These are phyloP conservation scores for Rhododendron simsii DNA, from an alignment of 148 eudicot genomes.

Conservation along the genomic window DNA sequence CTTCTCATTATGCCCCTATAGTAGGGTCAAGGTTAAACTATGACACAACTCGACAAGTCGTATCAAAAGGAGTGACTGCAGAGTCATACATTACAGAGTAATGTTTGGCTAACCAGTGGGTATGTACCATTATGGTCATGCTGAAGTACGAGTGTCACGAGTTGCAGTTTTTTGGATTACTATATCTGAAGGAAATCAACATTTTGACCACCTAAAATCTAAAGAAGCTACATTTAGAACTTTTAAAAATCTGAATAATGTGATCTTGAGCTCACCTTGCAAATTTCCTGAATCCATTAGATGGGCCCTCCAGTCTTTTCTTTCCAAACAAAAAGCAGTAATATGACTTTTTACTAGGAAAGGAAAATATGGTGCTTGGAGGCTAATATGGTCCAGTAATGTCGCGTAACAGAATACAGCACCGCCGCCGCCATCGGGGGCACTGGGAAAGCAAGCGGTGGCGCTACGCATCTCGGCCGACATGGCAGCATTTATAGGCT, in stretches of 20 bases:
- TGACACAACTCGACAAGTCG: background rate
- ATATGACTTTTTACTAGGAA: background rate
- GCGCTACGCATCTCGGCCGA: conserved; percentile 81
- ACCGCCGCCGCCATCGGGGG: conserved; percentile 54
- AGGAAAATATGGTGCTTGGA: background rate
- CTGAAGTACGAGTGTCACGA: background rate
- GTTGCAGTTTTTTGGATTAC: background rate
- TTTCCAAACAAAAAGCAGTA: background rate
- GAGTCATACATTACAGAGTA: background rate
- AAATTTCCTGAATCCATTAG: background rate
- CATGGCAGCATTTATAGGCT: conserved; percentile 68
- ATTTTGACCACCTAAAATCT: background rate
- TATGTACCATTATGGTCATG: background rate
- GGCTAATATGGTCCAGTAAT: background rate
- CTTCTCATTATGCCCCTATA: background rate
- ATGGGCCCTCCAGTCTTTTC: background rate
- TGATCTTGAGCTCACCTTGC: background rate
- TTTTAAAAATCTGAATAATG: background rate
- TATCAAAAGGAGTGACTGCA: background rate
- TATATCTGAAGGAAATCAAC: background rate
- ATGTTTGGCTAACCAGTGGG: background rate
- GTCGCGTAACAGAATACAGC: conserved; percentile 58
- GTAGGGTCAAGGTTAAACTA: background rate
- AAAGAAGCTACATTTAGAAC: background rate
- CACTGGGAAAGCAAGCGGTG: conserved; percentile 76